A percentile compares a stretch with the other conserved stretches of the same genome.
Conservation (phyloP, 208 protist genomes). For the Hexamita inflata region DNA sequence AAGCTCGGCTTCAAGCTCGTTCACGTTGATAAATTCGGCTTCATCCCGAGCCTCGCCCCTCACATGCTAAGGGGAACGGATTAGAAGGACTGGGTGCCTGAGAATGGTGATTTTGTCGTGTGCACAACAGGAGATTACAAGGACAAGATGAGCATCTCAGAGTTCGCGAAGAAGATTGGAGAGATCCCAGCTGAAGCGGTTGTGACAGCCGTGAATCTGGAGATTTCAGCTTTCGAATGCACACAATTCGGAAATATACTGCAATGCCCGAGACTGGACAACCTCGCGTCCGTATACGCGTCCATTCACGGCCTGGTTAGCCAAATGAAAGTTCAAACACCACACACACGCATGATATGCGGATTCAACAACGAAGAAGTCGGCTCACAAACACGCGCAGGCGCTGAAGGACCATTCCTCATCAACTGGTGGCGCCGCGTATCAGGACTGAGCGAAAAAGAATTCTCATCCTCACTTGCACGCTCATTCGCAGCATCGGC, state of each 20-base stretch:
- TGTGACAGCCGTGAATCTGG: not conserved
- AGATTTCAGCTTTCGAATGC: not conserved
- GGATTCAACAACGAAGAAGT: not conserved
- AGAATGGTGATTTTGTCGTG: not conserved
- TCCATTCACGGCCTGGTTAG: not conserved
- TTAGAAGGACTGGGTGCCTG: not conserved
- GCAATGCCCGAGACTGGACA: not conserved
- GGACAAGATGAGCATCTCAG: too few relatives aligned
- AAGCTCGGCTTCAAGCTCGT: not conserved
- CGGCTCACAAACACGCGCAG: not conserved
- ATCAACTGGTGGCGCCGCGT: not conserved
- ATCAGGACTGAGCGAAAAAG: not conserved
- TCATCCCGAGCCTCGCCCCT: not conserved
- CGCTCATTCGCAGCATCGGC: not conserved
- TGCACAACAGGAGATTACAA: too few relatives aligned
- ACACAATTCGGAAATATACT: not conserved
- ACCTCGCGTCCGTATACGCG: not conserved
- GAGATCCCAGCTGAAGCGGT: not conserved
- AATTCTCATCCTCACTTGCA: not conserved
- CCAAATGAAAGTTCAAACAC: not conserved
- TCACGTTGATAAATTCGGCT: not conserved
- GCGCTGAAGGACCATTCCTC: not conserved
- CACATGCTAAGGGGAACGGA: not conserved
- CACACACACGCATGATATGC: not conserved
- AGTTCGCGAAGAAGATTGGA: too few relatives aligned